Base-by-base conservation (phyloP, 2,329 filamentous ascomycete species). In the Aureobasidium sp. region DNA sequence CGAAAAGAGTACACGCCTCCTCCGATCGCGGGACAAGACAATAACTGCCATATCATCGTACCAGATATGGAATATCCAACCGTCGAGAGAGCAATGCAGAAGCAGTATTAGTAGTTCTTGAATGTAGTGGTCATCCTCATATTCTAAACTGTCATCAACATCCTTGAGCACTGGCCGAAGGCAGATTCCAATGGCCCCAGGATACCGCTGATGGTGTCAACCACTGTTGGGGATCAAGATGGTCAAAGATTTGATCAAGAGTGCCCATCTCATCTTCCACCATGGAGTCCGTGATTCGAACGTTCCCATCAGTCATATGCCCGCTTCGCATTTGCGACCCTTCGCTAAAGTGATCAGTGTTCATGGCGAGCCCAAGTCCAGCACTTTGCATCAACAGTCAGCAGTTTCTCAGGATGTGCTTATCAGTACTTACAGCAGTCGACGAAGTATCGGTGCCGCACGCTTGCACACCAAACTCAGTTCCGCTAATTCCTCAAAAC, bases 1-100 rank as follows among this genome's bases (percentile, higher is more conserved):
- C 61, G 65, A 13, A 66, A 66, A 49, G 68, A 71, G 41, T 68
- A 53, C 37, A 27, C 60, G 6, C 45, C 61, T 32, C 16, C 36
- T 29, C 61, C 61, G 3, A 47, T 63, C 11, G 41, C 44, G 16
- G 61, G 61, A 16, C 55, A 63, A 42, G 61, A 63, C 36, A 39
- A 34, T 5, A 59, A 59, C 10, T 37, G 42, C 15, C 61, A 60
- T 37, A 16, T 54, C 25, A 63, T 63, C 42, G 61, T 63, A n/a
- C 61, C 61, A 27, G 61, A 63, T 21, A 29, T 61, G 25, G 55
- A 59, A 15, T 55, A 29, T 15, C 36, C 45, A 8, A 55, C 60
- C 9, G 49, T 62, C 27, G 45, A 62, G 49, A 52, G 37, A 16
- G 49, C 48, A 6, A 62, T 62, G 59, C 59, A 62, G 49, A 62